Percentiles rank a stretch among this genome's conserved stretches.
These are phyloP conservation scores for Wickerhamomyces silvicola DNA, from an alignment of 805 yeast species.

Conservation along the genomic window DNA sequence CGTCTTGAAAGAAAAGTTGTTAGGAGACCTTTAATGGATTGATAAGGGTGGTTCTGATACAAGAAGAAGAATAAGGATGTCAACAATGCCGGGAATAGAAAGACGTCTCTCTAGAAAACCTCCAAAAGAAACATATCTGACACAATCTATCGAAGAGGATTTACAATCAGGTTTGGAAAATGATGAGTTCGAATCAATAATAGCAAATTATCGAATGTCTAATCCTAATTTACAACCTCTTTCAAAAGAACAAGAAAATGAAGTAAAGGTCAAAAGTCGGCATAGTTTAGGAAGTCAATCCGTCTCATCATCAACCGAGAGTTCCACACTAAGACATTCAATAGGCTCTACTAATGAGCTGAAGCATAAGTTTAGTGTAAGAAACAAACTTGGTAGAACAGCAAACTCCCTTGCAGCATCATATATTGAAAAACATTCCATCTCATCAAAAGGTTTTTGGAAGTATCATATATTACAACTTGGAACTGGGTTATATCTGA, in stretches of 20 bases:
- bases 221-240: conserved; percentile 23
- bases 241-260: conserved; percentile 4
- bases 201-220: conserved; percentile 1
- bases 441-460: conserved; percentile 10
- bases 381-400: conserved; percentile 1
- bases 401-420: conserved; percentile 1
- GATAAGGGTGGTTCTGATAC: too few species aligned
- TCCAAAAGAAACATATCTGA: conserved; percentile 2
- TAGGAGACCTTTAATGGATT: too few species aligned
- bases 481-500: conserved; percentile 49
- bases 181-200: conserved; percentile 5
- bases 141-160: conserved; percentile 1
- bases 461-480: conserved; percentile 56
- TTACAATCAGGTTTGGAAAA: conserved; percentile 2
- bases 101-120: too few species aligned
- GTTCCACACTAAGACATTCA: conserved; percentile 6
- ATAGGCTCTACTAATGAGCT: conserved; percentile 8
- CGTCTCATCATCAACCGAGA: conserved; percentile 1
- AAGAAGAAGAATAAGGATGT: too few species aligned
- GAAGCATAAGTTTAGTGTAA: conserved; percentile 4
- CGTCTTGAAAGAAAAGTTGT: too few species aligned
- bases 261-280: not conserved
- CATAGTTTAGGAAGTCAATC: conserved; percentile 1
- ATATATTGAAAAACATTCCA: not conserved
- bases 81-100: too few species aligned